phyloP scores from a whole-genome alignment of 768 basidiomycete genomes.

The Kwoniella europaea region DNA sequence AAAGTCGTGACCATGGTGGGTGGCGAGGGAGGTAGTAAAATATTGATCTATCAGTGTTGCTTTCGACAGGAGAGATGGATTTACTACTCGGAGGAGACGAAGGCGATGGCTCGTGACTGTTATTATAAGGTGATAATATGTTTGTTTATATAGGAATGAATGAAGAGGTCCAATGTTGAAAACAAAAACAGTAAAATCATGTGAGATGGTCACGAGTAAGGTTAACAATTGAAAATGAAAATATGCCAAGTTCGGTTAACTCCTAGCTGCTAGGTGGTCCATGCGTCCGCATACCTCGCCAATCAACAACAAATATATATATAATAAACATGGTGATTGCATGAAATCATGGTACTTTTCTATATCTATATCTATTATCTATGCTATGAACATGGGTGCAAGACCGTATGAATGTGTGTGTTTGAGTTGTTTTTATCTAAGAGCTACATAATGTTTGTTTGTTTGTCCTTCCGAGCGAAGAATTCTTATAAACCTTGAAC shows the following conservation, averaged over 20 bases:
- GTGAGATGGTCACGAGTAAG: constrained; percentile 12
- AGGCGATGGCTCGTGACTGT: neutral
- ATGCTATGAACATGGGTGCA: constrained; percentile 20
- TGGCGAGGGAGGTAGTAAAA: neutral
- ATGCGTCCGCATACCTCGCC: neutral
- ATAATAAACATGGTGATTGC: neutral
- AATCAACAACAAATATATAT: neutral
- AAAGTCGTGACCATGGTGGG: constrained; percentile 14
- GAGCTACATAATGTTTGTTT: constrained; percentile 18
- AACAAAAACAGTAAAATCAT: constrained; percentile 5
- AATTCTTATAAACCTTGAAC: constrained; percentile 42
- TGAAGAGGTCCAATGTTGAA: neutral
- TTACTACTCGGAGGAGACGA: neutral
- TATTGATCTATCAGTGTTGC: neutral
- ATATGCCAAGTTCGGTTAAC: constrained; percentile 13
- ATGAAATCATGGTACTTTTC: neutral
- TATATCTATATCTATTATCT: constrained; percentile 22
- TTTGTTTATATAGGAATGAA: neutral
- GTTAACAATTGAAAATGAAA: constrained; percentile 9
- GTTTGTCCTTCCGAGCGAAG: neutral
- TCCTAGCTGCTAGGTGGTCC: neutral
- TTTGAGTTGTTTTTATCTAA: neutral
- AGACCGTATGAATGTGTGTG: neutral
- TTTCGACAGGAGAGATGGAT: neutral
- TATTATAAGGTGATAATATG: neutral